Evolutionary conservation across 805 yeast species (phyloP), one percentile per base, ranked within the genome.

Genomic region (Pichia cabralensis): DNA sequence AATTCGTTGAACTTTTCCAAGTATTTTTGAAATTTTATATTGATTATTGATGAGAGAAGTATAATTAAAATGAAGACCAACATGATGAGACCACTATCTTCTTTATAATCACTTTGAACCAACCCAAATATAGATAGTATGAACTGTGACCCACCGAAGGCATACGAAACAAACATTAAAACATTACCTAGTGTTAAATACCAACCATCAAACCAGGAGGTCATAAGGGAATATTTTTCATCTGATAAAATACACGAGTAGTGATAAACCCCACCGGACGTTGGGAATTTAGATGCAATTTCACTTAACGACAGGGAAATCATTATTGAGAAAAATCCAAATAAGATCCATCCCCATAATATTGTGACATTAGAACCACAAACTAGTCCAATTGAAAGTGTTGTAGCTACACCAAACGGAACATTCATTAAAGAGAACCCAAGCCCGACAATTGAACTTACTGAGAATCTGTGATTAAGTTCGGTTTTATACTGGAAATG

Each of bases 401-500:
- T 80, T 3, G 84, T 74, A 8, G 85, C 74, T 46, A 82, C 67
- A 1, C 89, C 86, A 46, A 80, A 67, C 0, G 88, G 89, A 0
- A 84, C 88, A 27, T 84, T 82, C 88, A 82, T 80, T 22, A 82
- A 58, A 1, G 86, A 75, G 51, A 82, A 80, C 0, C 92, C 89
- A 17, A 82, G 59, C 4, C 92, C 94, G 16, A 82, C 71, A 29
- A 82, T 73, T 0, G 88, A 77, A 1, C 74, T 62, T 9, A 79
- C 76, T 0, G 83, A 76, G 36, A 81, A 64, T 41, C 78, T 75
- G 45, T 84, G 65, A 39, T 73, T 74, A 39, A 82, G 59, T 30
- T 76, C 81, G 50, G 79, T 86, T 44, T 78, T 77, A 52, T 82
- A 81, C 36, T 73, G 72, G 62, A 81, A 79, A 46, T 76, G 80